These are phyloP conservation scores for Starmerella bombicola DNA, from an alignment of 805 yeast genomes.

Conservation along the genomic window DNA sequence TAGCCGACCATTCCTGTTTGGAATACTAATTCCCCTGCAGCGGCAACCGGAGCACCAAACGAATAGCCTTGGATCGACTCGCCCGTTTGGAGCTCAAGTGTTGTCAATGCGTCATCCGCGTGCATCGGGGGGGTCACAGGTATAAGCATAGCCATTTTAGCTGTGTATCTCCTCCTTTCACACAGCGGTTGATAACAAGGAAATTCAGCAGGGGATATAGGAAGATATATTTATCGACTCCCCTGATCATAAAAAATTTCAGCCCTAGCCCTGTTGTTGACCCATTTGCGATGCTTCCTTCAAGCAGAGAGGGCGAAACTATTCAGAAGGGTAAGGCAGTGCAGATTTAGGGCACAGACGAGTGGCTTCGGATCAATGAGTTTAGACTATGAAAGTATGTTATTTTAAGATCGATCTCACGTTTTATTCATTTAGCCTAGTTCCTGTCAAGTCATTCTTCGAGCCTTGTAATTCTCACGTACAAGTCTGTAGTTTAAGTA, in stretches of 20 bases:
- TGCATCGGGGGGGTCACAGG: conserved; percentile 89
- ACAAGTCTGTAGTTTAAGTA: no score
- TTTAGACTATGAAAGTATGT: no score
- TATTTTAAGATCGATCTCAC: no score
- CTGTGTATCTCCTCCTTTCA: conserved; percentile 4
- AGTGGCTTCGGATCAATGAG: no score
- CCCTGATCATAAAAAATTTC: conserved; percentile 2
- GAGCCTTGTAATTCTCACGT: no score
- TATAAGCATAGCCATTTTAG: conserved; percentile 33
- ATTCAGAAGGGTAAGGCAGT: no score
- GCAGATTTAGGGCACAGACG: no score
- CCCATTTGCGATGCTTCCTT: no score
- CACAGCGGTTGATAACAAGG: conserved; percentile 1
- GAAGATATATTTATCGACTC: no score
- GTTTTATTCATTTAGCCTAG: no score
- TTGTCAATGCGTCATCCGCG: conserved; percentile 66
- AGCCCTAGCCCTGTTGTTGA: conserved; percentile 5
- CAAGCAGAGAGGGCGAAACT: no score
- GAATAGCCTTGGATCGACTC: conserved; percentile 84
- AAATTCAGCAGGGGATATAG: not conserved
- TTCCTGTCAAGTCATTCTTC: no score
- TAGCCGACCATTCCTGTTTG: conserved; percentile 99
- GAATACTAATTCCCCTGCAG: conserved; percentile 96
- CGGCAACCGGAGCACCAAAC: conserved; percentile 80
- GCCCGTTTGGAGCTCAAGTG: conserved; percentile 83